Evolutionary conservation across 305 asterid genomes (phyloP).

Genomic region (Fraxinus xanthoxyloides): DNA sequence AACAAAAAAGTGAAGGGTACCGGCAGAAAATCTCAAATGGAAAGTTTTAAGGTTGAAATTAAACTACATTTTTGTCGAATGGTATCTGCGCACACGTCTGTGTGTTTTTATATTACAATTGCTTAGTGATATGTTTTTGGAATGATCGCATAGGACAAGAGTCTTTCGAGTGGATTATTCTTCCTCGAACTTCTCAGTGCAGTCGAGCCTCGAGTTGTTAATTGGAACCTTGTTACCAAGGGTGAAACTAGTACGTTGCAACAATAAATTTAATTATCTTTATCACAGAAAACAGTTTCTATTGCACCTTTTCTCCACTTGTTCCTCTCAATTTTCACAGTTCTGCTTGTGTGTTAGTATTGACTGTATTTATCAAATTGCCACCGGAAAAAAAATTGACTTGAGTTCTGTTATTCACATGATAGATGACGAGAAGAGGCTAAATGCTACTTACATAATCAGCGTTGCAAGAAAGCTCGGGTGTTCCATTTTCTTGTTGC

Average conservation of each 20-base stretch:
- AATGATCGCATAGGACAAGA: slow-evolving; percentile 65
- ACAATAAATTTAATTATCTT: background rate
- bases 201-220: slow-evolving; percentile 91
- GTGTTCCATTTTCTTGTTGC: slow-evolving; percentile 90
- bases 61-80: slow-evolving; percentile 7
- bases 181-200: slow-evolving; percentile 93
- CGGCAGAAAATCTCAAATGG: slow-evolving; percentile 69
- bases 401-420: slow-evolving; percentile 5
- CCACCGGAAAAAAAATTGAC: slow-evolving; percentile 16
- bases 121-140: slow-evolving; percentile 15
- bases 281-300: background rate
- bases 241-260: slow-evolving; percentile 74
- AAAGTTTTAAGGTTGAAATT: slow-evolving; percentile 76
- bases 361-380: background rate
- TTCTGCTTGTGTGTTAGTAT: background rate
- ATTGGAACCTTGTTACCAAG: slow-evolving; percentile 93
- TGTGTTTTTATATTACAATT: background rate
- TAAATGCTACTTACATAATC: slow-evolving; percentile 93
- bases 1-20: slow-evolving; percentile 71
- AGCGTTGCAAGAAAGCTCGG: slow-evolving; percentile 97
- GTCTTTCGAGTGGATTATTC: slow-evolving; percentile 75
- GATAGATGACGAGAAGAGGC: slow-evolving; percentile 83
- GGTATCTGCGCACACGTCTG: background rate
- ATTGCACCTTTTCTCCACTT: background rate
- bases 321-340: background rate